phyloP scores from a whole-genome alignment of 176 grass and related monocot genomes.

The Pontederia paniculata region DNA sequence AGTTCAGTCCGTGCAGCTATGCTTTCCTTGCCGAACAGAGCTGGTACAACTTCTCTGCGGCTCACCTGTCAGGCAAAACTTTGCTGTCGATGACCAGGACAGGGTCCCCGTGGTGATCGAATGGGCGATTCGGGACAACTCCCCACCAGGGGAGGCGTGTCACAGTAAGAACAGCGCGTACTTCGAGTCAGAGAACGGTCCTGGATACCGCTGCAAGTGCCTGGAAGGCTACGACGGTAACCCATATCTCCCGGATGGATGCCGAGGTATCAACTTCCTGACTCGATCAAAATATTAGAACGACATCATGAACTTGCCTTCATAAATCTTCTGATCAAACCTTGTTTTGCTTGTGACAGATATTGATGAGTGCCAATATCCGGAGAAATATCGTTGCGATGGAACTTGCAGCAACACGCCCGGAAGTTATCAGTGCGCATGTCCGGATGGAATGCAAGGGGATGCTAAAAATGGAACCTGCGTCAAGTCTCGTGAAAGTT shows the following conservation, averaged over 20 bases:
- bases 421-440: background rate
- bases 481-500: too few species aligned
- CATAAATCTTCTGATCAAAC: background rate
- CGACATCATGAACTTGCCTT: background rate
- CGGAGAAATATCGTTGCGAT: background rate
- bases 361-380: background rate
- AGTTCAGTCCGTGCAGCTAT: too few species aligned
- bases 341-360: background rate
- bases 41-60: too few species aligned
- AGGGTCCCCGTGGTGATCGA: too few species aligned
- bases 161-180: too few species aligned
- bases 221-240: conserved; percentile 22
- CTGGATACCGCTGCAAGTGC: too few species aligned
- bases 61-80: too few species aligned
- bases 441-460: background rate
- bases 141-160: too few species aligned
- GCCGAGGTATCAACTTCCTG: background rate
- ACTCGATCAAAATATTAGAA: background rate
- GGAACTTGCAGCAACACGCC: background rate
- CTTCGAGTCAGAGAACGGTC: too few species aligned
- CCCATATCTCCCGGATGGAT: background rate
- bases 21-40: too few species aligned
- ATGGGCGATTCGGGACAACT: too few species aligned
- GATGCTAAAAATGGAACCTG: background rate
- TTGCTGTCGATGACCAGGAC: too few species aligned